These are phyloP conservation scores for Tritrichomonas foetus DNA, from an alignment of 208 protist species.

Conservation along the genomic window DNA sequence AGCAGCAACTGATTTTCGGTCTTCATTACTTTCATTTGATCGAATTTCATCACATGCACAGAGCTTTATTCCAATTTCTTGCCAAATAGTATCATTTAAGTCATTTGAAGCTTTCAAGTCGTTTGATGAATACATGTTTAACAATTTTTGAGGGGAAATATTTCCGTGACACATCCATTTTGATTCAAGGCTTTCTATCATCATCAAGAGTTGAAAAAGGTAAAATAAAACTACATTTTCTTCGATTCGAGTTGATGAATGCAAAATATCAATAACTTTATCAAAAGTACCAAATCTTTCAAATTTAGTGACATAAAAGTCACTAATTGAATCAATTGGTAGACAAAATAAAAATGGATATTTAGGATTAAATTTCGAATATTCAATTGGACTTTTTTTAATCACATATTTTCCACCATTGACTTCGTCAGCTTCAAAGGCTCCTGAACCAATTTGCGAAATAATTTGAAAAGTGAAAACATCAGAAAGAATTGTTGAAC, in stretches of 20 bases:
- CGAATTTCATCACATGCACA: neutral
- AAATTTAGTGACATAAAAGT: neutral
- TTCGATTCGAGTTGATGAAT: neutral
- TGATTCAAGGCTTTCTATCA: neutral
- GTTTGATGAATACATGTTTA: neutral
- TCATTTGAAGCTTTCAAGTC: neutral
- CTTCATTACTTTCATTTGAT: neutral
- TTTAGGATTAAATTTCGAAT: no score
- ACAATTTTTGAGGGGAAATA: neutral
- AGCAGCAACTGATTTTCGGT: neutral
- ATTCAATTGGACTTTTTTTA: no score
- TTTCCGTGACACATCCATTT: neutral
- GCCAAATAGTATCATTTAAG: neutral
- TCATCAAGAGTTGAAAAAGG: neutral
- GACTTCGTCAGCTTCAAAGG: no score
- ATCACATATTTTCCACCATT: no score
- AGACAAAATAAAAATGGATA: no score
- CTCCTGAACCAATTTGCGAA: no score
- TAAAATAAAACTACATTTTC: neutral
- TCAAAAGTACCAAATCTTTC: neutral
- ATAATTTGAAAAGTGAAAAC: no score
- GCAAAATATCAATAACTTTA: neutral
- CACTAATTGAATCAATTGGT: neutral
- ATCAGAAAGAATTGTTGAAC: no score
- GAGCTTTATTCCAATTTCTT: neutral